Evolutionary conservation across 331 rosid species (phyloP).

Genomic region (Pyracantha coccinea): DNA sequence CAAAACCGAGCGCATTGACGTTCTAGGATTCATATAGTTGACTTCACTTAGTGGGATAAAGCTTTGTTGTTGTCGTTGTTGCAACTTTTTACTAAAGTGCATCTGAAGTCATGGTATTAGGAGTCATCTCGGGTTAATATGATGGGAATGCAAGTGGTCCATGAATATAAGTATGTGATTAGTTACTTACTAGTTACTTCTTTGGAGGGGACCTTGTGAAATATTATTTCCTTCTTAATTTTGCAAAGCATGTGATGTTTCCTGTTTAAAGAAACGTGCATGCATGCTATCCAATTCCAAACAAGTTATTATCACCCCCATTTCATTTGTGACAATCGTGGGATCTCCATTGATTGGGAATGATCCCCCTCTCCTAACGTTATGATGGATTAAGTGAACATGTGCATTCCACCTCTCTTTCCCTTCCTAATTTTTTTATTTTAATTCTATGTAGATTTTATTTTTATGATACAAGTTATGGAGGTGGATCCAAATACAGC

Average conservation of each 20-base stretch:
- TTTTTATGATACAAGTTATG: not conserved
- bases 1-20: too few relatives aligned
- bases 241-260: not conserved
- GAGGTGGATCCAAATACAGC: not conserved
- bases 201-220: not conserved
- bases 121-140: not conserved
- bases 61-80: too few relatives aligned
- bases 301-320: not conserved
- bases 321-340: slow-evolving; percentile 1
- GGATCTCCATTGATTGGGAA: not conserved
- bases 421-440: not conserved
- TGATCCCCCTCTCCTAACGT: not conserved
- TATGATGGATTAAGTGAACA: not conserved
- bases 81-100: slow-evolving; percentile 17
- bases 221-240: not conserved
- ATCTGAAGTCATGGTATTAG: not conserved
- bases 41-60: too few relatives aligned
- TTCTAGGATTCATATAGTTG: too few relatives aligned
- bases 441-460: not conserved
- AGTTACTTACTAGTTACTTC: not conserved
- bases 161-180: slow-evolving; percentile 11
- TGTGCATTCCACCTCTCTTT: not conserved
- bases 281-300: slow-evolving; percentile 1
- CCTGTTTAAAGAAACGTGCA: slow-evolving; percentile 2
- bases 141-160: slow-evolving; percentile 6